These are phyloP conservation scores for Salix brachista DNA, from an alignment of 345 rosid species.

Conservation along the genomic window DNA sequence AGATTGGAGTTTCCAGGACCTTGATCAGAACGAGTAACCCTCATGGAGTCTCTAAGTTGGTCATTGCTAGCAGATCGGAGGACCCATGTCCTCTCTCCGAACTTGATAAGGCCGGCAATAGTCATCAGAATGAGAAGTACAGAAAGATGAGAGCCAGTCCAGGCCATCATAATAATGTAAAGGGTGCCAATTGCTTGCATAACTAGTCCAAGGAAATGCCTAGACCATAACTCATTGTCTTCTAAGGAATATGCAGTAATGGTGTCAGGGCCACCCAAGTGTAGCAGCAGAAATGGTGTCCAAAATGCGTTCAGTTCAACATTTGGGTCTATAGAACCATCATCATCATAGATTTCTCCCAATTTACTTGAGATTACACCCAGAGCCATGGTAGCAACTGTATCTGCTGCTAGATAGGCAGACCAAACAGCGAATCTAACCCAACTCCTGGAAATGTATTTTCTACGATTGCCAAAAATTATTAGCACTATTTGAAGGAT, in stretches of 20 bases:
- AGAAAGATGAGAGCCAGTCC: background rate
- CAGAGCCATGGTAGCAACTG: slow-evolving; percentile 1
- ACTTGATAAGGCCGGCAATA: slow-evolving; percentile 6
- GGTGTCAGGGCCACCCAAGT: slow-evolving; percentile 17
- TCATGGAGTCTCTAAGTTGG: background rate
- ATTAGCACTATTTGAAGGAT: slow-evolving; percentile 3
- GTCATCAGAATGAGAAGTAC: background rate
- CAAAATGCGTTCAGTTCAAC: slow-evolving; percentile 5
- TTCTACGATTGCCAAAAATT: slow-evolving; percentile 10
- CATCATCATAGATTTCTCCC: background rate
- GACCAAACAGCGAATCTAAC: slow-evolving; percentile 4
- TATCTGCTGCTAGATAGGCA: slow-evolving; percentile 10
- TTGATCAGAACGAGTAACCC: background rate
- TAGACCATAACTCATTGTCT: slow-evolving; percentile 16
- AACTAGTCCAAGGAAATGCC: slow-evolving; percentile 14
- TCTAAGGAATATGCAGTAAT: slow-evolving; percentile 16
- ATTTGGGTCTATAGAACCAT: background rate
- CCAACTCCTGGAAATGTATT: slow-evolving; percentile 15
- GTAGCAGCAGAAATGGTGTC: slow-evolving; percentile 18
- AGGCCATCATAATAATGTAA: background rate
- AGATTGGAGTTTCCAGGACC: slow-evolving; percentile 2
- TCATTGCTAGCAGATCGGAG: slow-evolving; percentile 5
- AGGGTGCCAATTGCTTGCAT: background rate
- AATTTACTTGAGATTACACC: slow-evolving; percentile 12
- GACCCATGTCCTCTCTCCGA: slow-evolving; percentile 14